phyloP scores from a whole-genome alignment of 2,329 filamentous ascomycete species.

The Arthroderma sp. region DNA sequence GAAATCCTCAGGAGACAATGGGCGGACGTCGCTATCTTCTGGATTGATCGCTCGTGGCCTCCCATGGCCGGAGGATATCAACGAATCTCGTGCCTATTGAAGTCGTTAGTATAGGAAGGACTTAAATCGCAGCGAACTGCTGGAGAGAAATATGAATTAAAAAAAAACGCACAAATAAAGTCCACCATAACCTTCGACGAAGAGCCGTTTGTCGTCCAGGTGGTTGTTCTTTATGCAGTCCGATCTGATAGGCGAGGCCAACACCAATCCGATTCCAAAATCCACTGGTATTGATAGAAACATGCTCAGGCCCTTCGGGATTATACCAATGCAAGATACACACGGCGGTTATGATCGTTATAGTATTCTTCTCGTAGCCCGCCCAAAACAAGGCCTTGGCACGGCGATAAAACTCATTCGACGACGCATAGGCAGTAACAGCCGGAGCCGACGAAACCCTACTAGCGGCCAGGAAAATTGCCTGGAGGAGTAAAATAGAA shows the following conservation, averaged over 20 bases:
- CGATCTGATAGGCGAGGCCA: conserved; percentile 32
- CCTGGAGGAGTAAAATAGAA: conserved; percentile 23
- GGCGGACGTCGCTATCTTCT: conserved; percentile 26
- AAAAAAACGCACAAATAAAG: conserved; percentile 23
- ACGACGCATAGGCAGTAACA: conserved; percentile 16
- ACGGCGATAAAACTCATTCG: conserved; percentile 21
- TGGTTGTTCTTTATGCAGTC: conserved; percentile 30
- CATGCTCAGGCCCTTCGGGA: conserved; percentile 22
- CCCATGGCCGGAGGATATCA: conserved; percentile 32
- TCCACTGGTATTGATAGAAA: conserved; percentile 31
- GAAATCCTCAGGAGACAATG: conserved; percentile 25
- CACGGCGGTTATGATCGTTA: conserved; percentile 20
- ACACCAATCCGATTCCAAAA: conserved; percentile 33
- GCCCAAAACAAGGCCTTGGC: conserved; percentile 22
- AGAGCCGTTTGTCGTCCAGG: conserved; percentile 22
- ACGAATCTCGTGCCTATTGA: conserved; percentile 22
- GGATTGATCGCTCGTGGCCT: conserved; percentile 28
- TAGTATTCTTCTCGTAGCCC: conserved; percentile 20
- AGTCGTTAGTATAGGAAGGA: not conserved
- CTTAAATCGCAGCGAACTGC: not conserved
- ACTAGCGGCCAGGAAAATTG: conserved; percentile 31
- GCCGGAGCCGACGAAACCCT: conserved; percentile 25
- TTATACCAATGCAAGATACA: conserved; percentile 24
- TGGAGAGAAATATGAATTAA: not conserved
- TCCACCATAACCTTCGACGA: conserved; percentile 32